Percentiles rank a stretch among this genome's conserved stretches.
These are phyloP conservation scores for Pichia insulana DNA, from an alignment of 805 yeast species.

Conservation along the genomic window DNA sequence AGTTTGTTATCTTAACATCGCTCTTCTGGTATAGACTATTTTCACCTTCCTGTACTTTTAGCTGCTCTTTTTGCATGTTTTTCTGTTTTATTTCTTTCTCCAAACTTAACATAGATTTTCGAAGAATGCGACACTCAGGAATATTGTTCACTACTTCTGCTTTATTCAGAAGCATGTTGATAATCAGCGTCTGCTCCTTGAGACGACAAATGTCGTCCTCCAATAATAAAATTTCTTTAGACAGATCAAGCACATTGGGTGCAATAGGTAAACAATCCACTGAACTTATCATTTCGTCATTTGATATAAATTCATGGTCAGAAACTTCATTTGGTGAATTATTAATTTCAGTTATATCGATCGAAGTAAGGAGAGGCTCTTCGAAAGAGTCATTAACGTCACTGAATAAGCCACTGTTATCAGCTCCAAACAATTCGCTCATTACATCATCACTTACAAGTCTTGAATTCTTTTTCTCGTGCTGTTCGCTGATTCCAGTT, in stretches of 20 bases:
- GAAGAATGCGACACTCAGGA: constrained; percentile 57
- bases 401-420: constrained; percentile 17
- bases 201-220: constrained; percentile 49
- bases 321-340: not conserved
- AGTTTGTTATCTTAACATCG: constrained; percentile 42
- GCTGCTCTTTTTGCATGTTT: constrained; percentile 71
- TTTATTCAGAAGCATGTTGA: constrained; percentile 62
- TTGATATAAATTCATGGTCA: not conserved
- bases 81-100: constrained; percentile 65
- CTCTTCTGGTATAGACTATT: constrained; percentile 68
- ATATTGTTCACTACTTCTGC: constrained; percentile 79
- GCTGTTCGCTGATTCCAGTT: not conserved
- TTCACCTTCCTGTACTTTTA: constrained; percentile 73
- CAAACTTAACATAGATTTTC: constrained; percentile 58
- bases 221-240: constrained; percentile 58
- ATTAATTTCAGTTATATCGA: not conserved
- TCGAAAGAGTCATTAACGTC: not conserved
- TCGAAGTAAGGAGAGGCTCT: not conserved
- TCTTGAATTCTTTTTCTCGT: constrained; percentile 16
- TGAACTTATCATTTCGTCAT: constrained; percentile 4
- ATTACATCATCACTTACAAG: constrained; percentile 24
- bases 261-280: constrained; percentile 40
- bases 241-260: constrained; percentile 57
- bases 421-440: constrained; percentile 26
- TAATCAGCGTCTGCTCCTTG: constrained; percentile 51